phyloP scores from a whole-genome alignment of 169 alveolate genomes.

The Plasmodium sp. region DNA sequence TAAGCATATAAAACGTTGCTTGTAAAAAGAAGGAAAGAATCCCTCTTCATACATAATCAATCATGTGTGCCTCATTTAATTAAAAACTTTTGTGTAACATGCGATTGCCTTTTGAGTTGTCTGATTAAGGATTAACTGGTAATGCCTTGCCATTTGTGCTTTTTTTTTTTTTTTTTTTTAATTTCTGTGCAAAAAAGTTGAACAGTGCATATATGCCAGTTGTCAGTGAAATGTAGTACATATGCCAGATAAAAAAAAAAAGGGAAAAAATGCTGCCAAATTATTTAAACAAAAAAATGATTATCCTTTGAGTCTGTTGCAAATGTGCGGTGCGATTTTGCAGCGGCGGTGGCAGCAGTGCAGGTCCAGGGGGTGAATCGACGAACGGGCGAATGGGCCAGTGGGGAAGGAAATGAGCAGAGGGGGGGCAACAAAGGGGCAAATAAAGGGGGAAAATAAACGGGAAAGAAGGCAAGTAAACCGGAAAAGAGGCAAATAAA shows the following conservation, averaged over 20 bases:
- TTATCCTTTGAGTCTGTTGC: not conserved
- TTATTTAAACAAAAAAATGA: not conserved
- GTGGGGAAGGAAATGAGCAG: not conserved
- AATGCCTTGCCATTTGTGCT: not conserved
- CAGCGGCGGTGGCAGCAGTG: not conserved
- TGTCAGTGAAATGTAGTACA: not conserved
- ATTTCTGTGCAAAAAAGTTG: not conserved
- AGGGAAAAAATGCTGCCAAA: not conserved
- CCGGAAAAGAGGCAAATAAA: too few species aligned
- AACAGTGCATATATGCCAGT: not conserved
- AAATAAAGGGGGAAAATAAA: too few species aligned
- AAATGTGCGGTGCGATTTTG: not conserved
- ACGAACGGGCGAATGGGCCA: not conserved
- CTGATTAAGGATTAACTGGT: not conserved
- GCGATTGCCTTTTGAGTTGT: not conserved
- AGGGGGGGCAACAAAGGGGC: not conserved
- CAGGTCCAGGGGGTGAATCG: not conserved
- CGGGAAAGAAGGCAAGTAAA: too few species aligned
- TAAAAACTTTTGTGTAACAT: not conserved
- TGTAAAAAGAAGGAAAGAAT: not conserved
- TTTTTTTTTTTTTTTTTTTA: not conserved
- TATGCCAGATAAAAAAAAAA: not conserved
- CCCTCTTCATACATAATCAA: not conserved
- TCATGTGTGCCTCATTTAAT: not conserved
- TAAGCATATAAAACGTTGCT: not conserved